Conservation (phyloP, 768 basidiomycete species). For the Boletus insuetus region DNA sequence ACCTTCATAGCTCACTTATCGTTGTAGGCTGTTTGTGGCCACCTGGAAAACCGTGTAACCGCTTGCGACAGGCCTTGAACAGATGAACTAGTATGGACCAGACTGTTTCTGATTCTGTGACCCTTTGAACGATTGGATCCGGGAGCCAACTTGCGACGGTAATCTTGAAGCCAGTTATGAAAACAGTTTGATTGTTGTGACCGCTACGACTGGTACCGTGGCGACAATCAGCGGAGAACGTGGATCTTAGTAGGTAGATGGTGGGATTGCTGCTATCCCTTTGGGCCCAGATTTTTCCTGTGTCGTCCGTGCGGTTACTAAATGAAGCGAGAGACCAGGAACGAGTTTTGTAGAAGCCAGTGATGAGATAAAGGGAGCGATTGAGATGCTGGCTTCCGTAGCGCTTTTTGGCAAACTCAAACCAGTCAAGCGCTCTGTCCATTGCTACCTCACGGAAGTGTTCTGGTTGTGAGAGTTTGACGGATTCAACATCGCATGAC, state of each 20-base stretch:
- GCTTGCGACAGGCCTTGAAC: background rate
- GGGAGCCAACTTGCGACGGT: background rate
- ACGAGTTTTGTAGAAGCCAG: background rate
- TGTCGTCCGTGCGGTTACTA: background rate
- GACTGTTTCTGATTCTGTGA: background rate
- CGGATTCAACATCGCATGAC: background rate
- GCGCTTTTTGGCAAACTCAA: background rate
- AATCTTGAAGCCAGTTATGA: background rate
- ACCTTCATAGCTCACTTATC: background rate
- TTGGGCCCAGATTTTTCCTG: background rate
- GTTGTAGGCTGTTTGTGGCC: background rate
- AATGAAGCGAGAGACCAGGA: background rate
- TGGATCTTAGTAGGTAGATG: background rate
- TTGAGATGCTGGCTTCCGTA: background rate
- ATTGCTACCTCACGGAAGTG: background rate
- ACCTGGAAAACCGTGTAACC: background rate
- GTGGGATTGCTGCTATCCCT: background rate
- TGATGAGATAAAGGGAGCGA: slow-evolving; percentile 3
- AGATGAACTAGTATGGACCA: background rate
- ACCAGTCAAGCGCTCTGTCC: background rate
- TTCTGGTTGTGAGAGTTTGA: background rate
- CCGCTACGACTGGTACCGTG: background rate
- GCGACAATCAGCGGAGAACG: background rate
- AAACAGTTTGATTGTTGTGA: background rate
- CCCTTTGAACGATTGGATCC: background rate